Evolutionary conservation across 768 basidiomycete genomes (phyloP).

Genomic region (Lentinula detonsa): DNA sequence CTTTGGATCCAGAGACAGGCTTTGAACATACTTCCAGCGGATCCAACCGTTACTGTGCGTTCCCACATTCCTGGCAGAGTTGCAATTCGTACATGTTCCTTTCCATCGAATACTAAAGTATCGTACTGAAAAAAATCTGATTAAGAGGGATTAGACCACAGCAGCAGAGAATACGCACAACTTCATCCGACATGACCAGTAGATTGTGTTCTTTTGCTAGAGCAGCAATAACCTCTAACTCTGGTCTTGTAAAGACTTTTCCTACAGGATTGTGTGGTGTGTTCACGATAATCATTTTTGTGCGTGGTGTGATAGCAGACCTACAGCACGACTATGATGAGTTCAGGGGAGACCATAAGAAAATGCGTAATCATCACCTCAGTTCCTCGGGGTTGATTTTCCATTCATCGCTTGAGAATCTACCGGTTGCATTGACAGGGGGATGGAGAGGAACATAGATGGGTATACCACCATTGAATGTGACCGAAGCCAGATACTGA

Average conservation of each 20-base stretch:
- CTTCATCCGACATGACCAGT: slow-evolving; percentile 93
- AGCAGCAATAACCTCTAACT: slow-evolving; percentile 80
- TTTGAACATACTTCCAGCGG: slow-evolving; percentile 76
- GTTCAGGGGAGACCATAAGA: slow-evolving; percentile 18
- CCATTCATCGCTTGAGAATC: slow-evolving; percentile 74
- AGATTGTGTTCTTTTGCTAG: slow-evolving; percentile 91
- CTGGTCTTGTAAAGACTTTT: slow-evolving; percentile 84
- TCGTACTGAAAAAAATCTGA: slow-evolving; percentile 62
- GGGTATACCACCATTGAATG: slow-evolving; percentile 90
- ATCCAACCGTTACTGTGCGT: slow-evolving; percentile 91
- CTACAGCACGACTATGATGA: slow-evolving; percentile 19
- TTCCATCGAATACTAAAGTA: slow-evolving; percentile 80
- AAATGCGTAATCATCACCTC: slow-evolving; percentile 42
- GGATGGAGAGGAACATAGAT: slow-evolving; percentile 96
- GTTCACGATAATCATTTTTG: slow-evolving; percentile 94
- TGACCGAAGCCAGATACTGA: slow-evolving; percentile 88
- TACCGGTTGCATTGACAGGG: slow-evolving; percentile 40
- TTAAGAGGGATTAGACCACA: not conserved
- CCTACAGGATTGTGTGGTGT: slow-evolving; percentile 99
- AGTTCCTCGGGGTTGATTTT: slow-evolving; percentile 86
- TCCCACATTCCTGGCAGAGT: slow-evolving; percentile 99
- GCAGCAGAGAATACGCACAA: slow-evolving; percentile 46
- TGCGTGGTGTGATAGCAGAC: slow-evolving; percentile 77
- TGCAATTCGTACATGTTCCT: slow-evolving; percentile 89
- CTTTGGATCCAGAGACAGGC: not conserved